A percentile compares a stretch with the other conserved stretches of the same genome.
Evolutionary conservation across 441 rosid species (phyloP).

Genomic region (Mallotus japonicus): DNA sequence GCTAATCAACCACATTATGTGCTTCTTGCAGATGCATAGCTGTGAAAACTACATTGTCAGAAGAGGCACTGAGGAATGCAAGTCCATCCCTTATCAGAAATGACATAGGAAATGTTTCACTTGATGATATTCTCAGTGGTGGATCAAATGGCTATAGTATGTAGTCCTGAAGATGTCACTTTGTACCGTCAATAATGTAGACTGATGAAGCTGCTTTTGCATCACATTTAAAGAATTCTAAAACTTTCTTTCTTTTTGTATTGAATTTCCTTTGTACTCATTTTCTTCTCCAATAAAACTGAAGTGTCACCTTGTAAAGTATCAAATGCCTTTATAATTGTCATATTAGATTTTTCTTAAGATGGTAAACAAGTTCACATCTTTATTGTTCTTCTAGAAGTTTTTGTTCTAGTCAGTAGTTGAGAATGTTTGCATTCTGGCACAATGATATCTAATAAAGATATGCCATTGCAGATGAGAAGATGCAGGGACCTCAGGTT

Average conservation of each 20-base stretch:
- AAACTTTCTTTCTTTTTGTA: slow-evolving; percentile 29
- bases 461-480: slow-evolving; percentile 52
- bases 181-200: slow-evolving; percentile 39
- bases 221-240: slow-evolving; percentile 17
- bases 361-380: slow-evolving; percentile 20
- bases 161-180: slow-evolving; percentile 53
- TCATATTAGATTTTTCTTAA: slow-evolving; percentile 20
- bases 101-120: slow-evolving; percentile 68
- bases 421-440: slow-evolving; percentile 21
- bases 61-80: slow-evolving; percentile 61
- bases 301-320: slow-evolving; percentile 10
- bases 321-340: slow-evolving; percentile 18
- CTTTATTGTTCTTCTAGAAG: slow-evolving; percentile 24
- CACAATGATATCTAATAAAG: slow-evolving; percentile 31
- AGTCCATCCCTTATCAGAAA: slow-evolving; percentile 74
- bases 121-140: slow-evolving; percentile 87
- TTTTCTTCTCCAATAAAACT: slow-evolving; percentile 18
- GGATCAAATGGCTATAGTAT: slow-evolving; percentile 72
- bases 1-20: slow-evolving; percentile 20
- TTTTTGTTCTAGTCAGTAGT: slow-evolving; percentile 21
- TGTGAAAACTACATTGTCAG: slow-evolving; percentile 79
- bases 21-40: slow-evolving; percentile 79
- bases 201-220: slow-evolving; percentile 25
- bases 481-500: slow-evolving; percentile 41
- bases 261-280: slow-evolving; percentile 28